Conservation (phyloP, 331 rosid species). For the Prunus yedoensis region DNA sequence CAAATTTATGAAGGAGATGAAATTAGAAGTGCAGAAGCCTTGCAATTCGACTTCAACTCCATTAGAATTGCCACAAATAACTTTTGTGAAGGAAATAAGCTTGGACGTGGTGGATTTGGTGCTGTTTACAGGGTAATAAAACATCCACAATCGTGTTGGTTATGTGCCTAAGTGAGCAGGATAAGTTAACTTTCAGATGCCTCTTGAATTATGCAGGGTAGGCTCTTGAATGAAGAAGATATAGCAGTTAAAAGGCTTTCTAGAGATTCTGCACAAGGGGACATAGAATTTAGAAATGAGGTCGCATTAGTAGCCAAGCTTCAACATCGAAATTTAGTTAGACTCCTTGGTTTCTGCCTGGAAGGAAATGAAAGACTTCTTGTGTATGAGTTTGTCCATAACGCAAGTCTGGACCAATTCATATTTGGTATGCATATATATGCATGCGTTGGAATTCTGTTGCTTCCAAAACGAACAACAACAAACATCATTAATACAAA, state of each 20-base stretch:
- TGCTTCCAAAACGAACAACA: too few species aligned
- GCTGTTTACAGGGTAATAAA: slow-evolving; percentile 36
- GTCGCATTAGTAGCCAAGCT: not conserved
- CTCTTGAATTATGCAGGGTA: not conserved
- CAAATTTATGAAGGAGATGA: slow-evolving; percentile 16
- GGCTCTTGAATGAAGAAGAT: not conserved
- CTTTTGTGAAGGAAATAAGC: slow-evolving; percentile 41
- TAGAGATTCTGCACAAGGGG: not conserved
- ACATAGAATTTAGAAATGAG: not conserved
- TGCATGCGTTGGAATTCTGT: too few species aligned
- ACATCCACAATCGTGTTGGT: not conserved
- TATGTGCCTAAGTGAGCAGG: not conserved
- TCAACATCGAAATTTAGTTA: not conserved
- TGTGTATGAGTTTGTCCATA: not conserved
- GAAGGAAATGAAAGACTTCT: slow-evolving; percentile 2
- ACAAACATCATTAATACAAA: not conserved
- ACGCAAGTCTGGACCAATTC: not conserved
- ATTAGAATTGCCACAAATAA: slow-evolving; percentile 38
- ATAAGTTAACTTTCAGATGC: not conserved
- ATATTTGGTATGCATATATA: not conserved
- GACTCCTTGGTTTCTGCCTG: not conserved
- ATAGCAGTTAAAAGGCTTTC: slow-evolving; percentile 3
- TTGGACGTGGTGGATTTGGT: slow-evolving; percentile 49
- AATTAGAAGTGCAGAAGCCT: slow-evolving; percentile 17
- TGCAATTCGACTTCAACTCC: slow-evolving; percentile 36